These are phyloP conservation scores for Nematodospora anomalae DNA, from an alignment of 1,139 yeast species.

Conservation along the genomic window DNA sequence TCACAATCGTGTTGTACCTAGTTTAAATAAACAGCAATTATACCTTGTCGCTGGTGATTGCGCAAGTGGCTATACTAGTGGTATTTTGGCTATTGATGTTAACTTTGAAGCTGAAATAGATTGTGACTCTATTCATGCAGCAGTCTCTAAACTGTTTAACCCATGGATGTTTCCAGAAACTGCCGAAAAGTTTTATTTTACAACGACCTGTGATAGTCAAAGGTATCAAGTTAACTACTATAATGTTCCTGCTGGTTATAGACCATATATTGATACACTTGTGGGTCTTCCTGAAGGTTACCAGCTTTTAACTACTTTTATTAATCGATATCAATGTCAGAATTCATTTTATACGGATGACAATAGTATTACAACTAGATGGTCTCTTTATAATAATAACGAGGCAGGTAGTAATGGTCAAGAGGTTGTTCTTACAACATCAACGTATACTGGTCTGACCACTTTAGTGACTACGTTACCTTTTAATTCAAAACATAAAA, in stretches of 20 bases:
- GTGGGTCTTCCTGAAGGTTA: conserved; percentile 7
- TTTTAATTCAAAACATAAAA: conserved; percentile 9
- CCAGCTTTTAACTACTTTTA: conserved; percentile 8
- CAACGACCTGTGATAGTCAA: conserved; percentile 19
- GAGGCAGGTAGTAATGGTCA: conserved; percentile 23
- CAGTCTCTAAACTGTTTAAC: conserved; percentile 24
- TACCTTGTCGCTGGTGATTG: conserved; percentile 24
- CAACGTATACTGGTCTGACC: conserved; percentile 25
- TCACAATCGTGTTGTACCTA: conserved; percentile 18
- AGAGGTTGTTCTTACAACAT: conserved; percentile 22
- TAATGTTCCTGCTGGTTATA: conserved; percentile 32
- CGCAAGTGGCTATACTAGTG: conserved; percentile 24
- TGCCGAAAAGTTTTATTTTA: conserved; percentile 8
- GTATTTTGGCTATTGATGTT: conserved; percentile 23
- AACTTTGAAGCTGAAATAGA: conserved; percentile 16
- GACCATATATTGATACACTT: conserved; percentile 29
- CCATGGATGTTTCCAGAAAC: conserved; percentile 23
- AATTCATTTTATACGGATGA: conserved; percentile 1
- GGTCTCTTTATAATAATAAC: conserved; percentile 15
- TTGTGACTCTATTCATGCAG: conserved; percentile 23
- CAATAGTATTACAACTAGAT: conserved; percentile 4
- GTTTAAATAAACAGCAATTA: conserved; percentile 18
- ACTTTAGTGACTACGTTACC: conserved; percentile 25
- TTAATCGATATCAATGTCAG: conserved; percentile 19
- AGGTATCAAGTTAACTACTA: conserved; percentile 17